These are phyloP conservation scores for Copromyces sp. DNA, from an alignment of 495 filamentous ascomycete genomes.

Conservation along the genomic window DNA sequence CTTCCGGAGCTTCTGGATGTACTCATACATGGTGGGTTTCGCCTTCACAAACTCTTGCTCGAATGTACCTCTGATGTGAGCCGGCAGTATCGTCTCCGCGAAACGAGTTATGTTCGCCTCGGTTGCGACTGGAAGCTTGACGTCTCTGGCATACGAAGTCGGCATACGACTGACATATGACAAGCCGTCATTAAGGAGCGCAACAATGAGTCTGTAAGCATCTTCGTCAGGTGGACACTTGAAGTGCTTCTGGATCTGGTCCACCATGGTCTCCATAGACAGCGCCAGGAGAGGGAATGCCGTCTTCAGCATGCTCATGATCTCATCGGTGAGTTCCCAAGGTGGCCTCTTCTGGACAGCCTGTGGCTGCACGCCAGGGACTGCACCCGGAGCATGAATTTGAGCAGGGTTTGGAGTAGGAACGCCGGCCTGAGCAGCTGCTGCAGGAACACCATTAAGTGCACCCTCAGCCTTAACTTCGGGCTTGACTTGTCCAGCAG, in stretches of 20 bases:
- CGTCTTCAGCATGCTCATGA: slow-evolving; percentile 87
- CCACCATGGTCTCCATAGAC: slow-evolving; percentile 99
- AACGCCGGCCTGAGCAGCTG: slow-evolving; percentile 8
- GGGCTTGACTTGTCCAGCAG: slow-evolving; percentile 26
- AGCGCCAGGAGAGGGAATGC: slow-evolving; percentile 90
- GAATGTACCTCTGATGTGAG: slow-evolving; percentile 87
- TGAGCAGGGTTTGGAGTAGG: slow-evolving; percentile 6
- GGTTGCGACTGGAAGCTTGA: slow-evolving; percentile 80
- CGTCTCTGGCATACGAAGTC: slow-evolving; percentile 73
- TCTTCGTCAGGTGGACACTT: slow-evolving; percentile 98
- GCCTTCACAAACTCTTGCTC: slow-evolving; percentile 89
- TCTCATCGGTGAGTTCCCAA: slow-evolving; percentile 94
- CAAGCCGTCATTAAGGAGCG: slow-evolving; percentile 87
- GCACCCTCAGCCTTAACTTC: slow-evolving; percentile 34
- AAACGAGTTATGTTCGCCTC: slow-evolving; percentile 95
- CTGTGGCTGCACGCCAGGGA: slow-evolving; percentile 23
- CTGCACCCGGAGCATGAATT: slow-evolving; percentile 12
- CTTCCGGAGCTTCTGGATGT: slow-evolving; percentile 90
- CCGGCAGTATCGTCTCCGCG: slow-evolving; percentile 87
- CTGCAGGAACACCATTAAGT: not conserved
- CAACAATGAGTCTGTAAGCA: slow-evolving; percentile 94
- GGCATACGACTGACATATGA: slow-evolving; percentile 82
- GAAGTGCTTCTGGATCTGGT: slow-evolving; percentile 96
- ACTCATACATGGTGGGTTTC: slow-evolving; percentile 93
- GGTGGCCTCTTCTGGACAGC: slow-evolving; percentile 56